phyloP scores from a whole-genome alignment of 2,329 filamentous ascomycete species.

The Orbilia brochopaga region DNA sequence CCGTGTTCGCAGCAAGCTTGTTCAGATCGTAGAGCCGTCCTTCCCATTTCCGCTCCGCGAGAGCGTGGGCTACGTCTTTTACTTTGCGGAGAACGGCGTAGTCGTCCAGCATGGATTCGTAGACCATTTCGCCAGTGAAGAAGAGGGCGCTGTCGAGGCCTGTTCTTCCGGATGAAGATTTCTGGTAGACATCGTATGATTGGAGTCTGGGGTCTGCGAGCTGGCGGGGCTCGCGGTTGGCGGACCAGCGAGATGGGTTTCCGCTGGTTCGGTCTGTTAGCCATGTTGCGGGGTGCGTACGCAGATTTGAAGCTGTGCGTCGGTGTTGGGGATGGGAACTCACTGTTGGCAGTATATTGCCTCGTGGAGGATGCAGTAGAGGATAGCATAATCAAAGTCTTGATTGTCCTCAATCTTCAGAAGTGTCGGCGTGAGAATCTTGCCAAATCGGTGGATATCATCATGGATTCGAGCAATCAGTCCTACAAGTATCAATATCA shows the following conservation, averaged over 20 bases:
- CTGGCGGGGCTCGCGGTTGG: slow-evolving; percentile 56
- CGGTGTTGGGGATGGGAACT: slow-evolving; percentile 28
- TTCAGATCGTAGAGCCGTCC: slow-evolving; percentile 75
- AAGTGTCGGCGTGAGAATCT: slow-evolving; percentile 74
- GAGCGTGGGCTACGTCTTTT: slow-evolving; percentile 70
- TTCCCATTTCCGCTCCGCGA: slow-evolving; percentile 75
- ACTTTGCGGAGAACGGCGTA: slow-evolving; percentile 77
- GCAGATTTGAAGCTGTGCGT: too few relatives aligned
- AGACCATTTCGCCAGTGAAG: slow-evolving; percentile 94
- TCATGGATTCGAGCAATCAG: slow-evolving; percentile 71
- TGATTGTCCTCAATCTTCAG: slow-evolving; percentile 70
- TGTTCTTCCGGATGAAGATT: slow-evolving; percentile 56
- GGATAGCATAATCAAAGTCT: slow-evolving; percentile 75
- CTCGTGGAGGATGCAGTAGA: slow-evolving; percentile 89
- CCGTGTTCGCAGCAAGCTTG: slow-evolving; percentile 75
- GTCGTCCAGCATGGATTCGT: slow-evolving; percentile 80
- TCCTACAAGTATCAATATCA: slow-evolving; percentile 12
- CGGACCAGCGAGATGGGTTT: slow-evolving; percentile 75
- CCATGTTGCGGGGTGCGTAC: too few relatives aligned
- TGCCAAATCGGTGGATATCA: slow-evolving; percentile 78
- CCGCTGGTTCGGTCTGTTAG: slow-evolving; percentile 54
- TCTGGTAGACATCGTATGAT: slow-evolving; percentile 19
- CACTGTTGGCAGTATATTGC: slow-evolving; percentile 78
- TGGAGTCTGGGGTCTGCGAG: slow-evolving; percentile 26
- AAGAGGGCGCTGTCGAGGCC: slow-evolving; percentile 65